Evolutionary conservation across 331 rosid genomes (phyloP), one percentile per base, ranked within the genome.

Genomic region (Quercus tomentella): DNA sequence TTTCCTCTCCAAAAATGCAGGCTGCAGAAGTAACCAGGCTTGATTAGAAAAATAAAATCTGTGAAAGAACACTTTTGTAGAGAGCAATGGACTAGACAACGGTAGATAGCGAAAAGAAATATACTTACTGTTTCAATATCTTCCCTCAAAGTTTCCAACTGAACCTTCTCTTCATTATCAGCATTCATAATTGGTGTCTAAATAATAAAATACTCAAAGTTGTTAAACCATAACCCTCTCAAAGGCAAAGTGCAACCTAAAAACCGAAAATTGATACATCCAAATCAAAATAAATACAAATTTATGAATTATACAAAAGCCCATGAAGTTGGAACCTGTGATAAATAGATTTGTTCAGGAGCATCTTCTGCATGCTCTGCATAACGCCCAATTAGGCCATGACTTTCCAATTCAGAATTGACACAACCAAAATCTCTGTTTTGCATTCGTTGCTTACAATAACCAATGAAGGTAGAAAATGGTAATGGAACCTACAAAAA

Each of bases 271-370:
- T 37, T 37, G 45, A 37, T 58, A 25, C 52, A 65, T 22, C 70
- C 56, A 57, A 65, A 81, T 75, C 45, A n/a, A 72, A 52, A 33
- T 26, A 31, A 55, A 78, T 30, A 73, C 16, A 14, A 45, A 45
- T 45, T 45, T 45, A 45, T 49, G 22, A 41, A 55, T 66, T 77
- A 78, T 68, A 28, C 73, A 51, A 56, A 31, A 65, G 57, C 63
- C 16, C 23, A 63, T 30, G 75, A 80, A 80, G 56, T 72, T 75
- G 67, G 43, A 71, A 90, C 97, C 98, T 94, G 98, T 1, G 98
- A 94, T 84, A 94, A 88, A 84, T 92, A 94, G 81, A 89, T 78
- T 90, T 90, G 93, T 78, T 78, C 79, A 17, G 89, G 79, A 85
- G 79, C 83, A 71, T 69, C 88, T 77, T 89, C 94, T 76, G 33